Evolutionary conservation across 164 flowering plant genomes (phyloP).

Genomic region (Euptelea pleiosperma): DNA sequence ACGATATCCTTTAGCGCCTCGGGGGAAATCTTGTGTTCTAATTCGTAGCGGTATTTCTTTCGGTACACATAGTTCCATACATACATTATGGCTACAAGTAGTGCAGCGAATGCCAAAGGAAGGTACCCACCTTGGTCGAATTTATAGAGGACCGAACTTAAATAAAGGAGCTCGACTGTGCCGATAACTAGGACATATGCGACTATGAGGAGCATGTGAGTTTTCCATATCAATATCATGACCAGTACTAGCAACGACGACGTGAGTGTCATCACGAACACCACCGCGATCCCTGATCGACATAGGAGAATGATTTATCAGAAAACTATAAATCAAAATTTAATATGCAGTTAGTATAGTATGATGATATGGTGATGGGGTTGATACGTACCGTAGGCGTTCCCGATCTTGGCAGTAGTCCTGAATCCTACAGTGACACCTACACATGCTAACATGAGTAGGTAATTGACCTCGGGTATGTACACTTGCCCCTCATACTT

Average conservation of each 20-base stretch:
- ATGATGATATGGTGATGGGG: too few relatives aligned
- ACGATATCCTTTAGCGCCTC: slow-evolving; percentile 32
- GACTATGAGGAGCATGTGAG: slow-evolving; percentile 37
- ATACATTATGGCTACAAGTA: slow-evolving; percentile 48
- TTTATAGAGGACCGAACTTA: slow-evolving; percentile 67
- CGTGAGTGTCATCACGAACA: too few relatives aligned
- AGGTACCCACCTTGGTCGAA: slow-evolving; percentile 67
- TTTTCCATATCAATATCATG: slow-evolving; percentile 78
- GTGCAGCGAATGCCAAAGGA: slow-evolving; percentile 45
- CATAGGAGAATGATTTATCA: too few relatives aligned
- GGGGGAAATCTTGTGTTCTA: slow-evolving; percentile 51
- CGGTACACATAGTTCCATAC: too few relatives aligned
- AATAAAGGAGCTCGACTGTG: slow-evolving; percentile 43
- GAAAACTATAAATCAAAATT: too few relatives aligned
- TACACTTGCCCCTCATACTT: too few relatives aligned
- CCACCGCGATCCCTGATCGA: slow-evolving; percentile 81
- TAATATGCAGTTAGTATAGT: too few relatives aligned
- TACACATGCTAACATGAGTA: slow-evolving; percentile 53
- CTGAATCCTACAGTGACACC: slow-evolving; percentile 47
- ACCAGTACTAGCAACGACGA: slow-evolving; percentile 50
- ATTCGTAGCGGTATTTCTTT: slow-evolving; percentile 60
- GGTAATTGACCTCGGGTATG: slow-evolving; percentile 50
- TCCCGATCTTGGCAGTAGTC: slow-evolving; percentile 46
- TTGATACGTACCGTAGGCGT: slow-evolving; percentile 89
- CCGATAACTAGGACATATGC: slow-evolving; percentile 37